Conservation (phyloP, 352 stramenopile genomes). For the Elongisporangium anandrum region DNA sequence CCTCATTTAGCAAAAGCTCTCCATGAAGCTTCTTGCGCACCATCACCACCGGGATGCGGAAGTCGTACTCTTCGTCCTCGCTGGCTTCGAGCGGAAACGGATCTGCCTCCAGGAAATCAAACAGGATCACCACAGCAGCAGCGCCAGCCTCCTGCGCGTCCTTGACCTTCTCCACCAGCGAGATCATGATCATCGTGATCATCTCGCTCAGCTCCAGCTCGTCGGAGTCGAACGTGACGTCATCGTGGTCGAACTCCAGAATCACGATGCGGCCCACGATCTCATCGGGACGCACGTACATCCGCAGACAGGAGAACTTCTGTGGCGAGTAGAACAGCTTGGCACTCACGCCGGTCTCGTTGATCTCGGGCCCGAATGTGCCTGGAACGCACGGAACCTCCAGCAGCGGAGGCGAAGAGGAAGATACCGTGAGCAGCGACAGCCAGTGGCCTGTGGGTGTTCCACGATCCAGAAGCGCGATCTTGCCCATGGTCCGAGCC, state of each 20-base stretch:
- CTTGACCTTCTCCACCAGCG: constrained; percentile 67
- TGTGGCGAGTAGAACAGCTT: constrained; percentile 65
- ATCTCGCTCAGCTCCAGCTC: constrained; percentile 54
- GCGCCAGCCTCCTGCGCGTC: constrained; percentile 61
- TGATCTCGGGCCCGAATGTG: constrained; percentile 42
- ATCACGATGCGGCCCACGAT: constrained; percentile 62
- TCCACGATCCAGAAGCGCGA: constrained; percentile 52
- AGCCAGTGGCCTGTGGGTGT: constrained; percentile 57
- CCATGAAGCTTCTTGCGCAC: constrained; percentile 49
- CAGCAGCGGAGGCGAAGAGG: constrained; percentile 18
- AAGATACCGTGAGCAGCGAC: constrained; percentile 25
- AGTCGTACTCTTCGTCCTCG: constrained; percentile 49
- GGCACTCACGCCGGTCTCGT: constrained; percentile 23
- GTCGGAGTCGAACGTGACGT: constrained; percentile 47
- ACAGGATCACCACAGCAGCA: constrained; percentile 49
- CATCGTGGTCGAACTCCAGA: constrained; percentile 59
- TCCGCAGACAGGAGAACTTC: constrained; percentile 46
- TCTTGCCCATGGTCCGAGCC: constrained; percentile 33
- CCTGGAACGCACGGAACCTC: constrained; percentile 60
- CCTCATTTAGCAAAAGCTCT: constrained; percentile 49
- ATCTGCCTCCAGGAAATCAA: constrained; percentile 67
- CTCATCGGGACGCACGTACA: constrained; percentile 69
- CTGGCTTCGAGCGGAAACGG: constrained; percentile 50
- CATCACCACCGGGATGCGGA: constrained; percentile 65
- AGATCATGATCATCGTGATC: constrained; percentile 59